A percentile compares a stretch with the other conserved stretches of the same genome.
Conservation (phyloP, 225 moss, liverwort and hornwort species). For the Ulota crispa region DNA sequence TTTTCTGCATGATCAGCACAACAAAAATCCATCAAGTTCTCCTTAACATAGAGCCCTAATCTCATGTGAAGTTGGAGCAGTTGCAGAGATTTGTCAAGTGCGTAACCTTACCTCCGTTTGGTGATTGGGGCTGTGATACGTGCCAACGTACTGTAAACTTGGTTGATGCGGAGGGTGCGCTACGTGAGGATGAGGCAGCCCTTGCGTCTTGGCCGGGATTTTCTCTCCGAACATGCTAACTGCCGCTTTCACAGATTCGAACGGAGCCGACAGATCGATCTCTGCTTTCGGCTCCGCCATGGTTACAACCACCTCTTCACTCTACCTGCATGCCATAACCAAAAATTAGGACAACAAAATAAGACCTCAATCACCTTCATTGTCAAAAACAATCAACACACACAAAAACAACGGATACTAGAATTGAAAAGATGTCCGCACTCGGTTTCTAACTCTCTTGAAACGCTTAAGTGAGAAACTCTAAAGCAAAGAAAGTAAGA, state of each 20-base stretch:
- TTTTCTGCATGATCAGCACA: conserved; percentile 40
- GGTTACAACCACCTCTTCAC: conserved; percentile 21
- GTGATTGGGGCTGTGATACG: conserved; percentile 46
- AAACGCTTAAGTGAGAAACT: not conserved
- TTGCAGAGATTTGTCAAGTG: not conserved
- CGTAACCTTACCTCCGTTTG: conserved; percentile 49
- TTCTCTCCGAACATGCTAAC: conserved; percentile 65
- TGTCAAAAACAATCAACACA: not conserved
- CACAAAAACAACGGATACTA: not conserved
- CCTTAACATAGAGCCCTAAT: not conserved
- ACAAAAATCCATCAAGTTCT: not conserved
- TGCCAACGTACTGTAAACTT: conserved; percentile 49
- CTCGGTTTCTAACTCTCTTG: not conserved
- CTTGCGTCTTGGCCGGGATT: conserved; percentile 49
- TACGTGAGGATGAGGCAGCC: conserved; percentile 13
- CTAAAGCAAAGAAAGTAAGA: not conserved
- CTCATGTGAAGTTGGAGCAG: not conserved
- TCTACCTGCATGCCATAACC: conserved; percentile 23
- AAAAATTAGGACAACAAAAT: not conserved
- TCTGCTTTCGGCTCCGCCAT: conserved; percentile 66
- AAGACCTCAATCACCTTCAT: not conserved
- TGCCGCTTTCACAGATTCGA: conserved; percentile 56
- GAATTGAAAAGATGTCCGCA: not conserved
- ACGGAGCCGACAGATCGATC: conserved; percentile 62
- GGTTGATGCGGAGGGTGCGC: conserved; percentile 27